Conservation (phyloP, 768 basidiomycete genomes). For the Termitomyces sp. region DNA sequence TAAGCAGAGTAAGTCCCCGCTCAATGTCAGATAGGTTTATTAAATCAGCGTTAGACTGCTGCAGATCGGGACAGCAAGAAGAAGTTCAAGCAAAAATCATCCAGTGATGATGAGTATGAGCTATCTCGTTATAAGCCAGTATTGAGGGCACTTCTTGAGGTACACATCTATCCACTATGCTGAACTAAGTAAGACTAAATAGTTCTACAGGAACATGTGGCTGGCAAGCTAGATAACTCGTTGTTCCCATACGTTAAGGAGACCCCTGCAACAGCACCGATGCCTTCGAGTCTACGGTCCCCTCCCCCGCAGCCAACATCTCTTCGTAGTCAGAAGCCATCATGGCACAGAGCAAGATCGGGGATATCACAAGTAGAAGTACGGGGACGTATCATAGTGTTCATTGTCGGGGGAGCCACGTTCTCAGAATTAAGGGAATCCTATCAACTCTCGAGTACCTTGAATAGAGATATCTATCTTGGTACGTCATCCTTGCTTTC, state of each 20-base stretch:
- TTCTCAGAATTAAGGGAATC: slow-evolving; percentile 92
- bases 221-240: slow-evolving; percentile 68
- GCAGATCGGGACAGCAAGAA: slow-evolving; percentile 77
- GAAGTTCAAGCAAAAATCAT: slow-evolving; percentile 72
- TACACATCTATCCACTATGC: slow-evolving; percentile 23
- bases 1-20: slow-evolving; percentile 61
- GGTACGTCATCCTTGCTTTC: slow-evolving; percentile 42
- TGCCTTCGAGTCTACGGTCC: slow-evolving; percentile 40
- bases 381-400: slow-evolving; percentile 78
- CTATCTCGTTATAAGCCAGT: slow-evolving; percentile 90
- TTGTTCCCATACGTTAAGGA: slow-evolving; percentile 92
- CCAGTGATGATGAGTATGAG: slow-evolving; percentile 91
- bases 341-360: slow-evolving; percentile 77
- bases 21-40: not conserved
- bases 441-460: slow-evolving; percentile 67
- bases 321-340: slow-evolving; percentile 83
- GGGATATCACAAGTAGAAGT: slow-evolving; percentile 43
- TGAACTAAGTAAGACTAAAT: not conserved
- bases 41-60: slow-evolving; percentile 44
- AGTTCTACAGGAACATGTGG: slow-evolving; percentile 67
- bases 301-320: slow-evolving; percentile 62
- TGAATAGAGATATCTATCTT: slow-evolving; percentile 88
- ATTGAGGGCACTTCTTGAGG: slow-evolving; percentile 79
- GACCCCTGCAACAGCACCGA: slow-evolving; percentile 47
- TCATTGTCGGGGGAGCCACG: slow-evolving; percentile 93